Evolutionary conservation across 148 eudicot genomes (phyloP), one percentile per base, ranked within the genome.

Genomic region (Rhododendron williamsianum): DNA sequence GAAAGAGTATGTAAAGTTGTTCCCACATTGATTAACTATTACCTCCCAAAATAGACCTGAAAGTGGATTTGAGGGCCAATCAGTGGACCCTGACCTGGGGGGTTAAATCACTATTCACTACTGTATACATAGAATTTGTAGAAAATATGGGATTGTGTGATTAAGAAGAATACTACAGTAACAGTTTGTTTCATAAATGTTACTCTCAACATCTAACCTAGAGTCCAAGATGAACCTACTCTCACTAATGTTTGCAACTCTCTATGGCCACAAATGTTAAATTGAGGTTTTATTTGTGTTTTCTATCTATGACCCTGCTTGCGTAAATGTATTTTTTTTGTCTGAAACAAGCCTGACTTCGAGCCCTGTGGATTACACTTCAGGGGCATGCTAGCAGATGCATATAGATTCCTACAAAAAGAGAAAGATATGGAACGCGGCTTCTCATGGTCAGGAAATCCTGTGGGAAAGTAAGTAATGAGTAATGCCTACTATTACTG

Each of bases 371-470:
- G 23, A 60, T 54, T 10, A 33, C 73, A 77, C 43, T 86, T 82
- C 86, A 96, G 98, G 92, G 98, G 98, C 45, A 93, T 92, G 90
- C 91, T 96, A 45, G 82, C 93, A 72, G 99, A 96, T 92, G 97
- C 98, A 51, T 96, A 96, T 83, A 91, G 99, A 91, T 82, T 87
- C 85, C 91, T 96, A 67, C 97, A 95, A 90, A 87, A 90, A 90
- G 98, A 94, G 85, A 93, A 90, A 90, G 99, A 96, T 90, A 93
- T 91, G 93, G 97, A 96, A 49, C 71, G 87, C 78, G 99, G 98
- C 87, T 96, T 96, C 91, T 96, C 99, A 74, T 96, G 99, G 99
- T 96, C 99, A 2, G 99, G 99, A 67, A 88, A 96, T 88, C 99
- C 99, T 43, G 83, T 96, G 51, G 99, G 99, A 77, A 96, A 96